A percentile compares a stretch with the other conserved stretches of the same genome.
Evolutionary conservation across 1,284 basidiomycete species (phyloP).

Genomic region (Papiliotrema nemorosa): DNA sequence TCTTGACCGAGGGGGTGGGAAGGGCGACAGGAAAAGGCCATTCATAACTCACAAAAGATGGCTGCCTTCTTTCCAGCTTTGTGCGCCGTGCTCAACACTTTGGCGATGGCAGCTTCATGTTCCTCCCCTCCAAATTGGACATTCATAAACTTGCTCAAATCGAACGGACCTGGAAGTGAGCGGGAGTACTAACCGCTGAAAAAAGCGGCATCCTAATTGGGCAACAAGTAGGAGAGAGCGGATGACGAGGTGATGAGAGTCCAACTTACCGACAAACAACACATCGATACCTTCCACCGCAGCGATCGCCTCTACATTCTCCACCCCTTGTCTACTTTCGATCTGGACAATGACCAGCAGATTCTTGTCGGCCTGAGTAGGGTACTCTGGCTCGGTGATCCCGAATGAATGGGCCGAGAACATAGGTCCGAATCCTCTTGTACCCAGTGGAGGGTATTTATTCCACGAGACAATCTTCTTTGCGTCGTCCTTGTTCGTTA

Average conservation of each 20-base stretch:
- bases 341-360: slow-evolving; percentile 65
- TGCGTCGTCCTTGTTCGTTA: slow-evolving; percentile 17
- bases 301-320: slow-evolving; percentile 63
- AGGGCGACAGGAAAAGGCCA: no score
- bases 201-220: no score
- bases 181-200: no score
- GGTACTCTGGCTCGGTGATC: slow-evolving; percentile 53
- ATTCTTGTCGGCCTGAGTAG: slow-evolving; percentile 57
- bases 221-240: no score
- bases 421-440: slow-evolving; percentile 34
- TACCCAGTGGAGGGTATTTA: slow-evolving; percentile 33
- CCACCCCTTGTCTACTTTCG: slow-evolving; percentile 60
- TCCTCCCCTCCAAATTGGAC: slow-evolving; percentile 29
- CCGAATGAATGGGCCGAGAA: slow-evolving; percentile 27
- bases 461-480: slow-evolving; percentile 23
- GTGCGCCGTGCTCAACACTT: slow-evolving; percentile 57
- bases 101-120: slow-evolving; percentile 59
- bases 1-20: no score
- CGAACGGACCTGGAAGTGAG: slow-evolving; percentile 53
- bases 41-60: slow-evolving; percentile 52
- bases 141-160: slow-evolving; percentile 54
- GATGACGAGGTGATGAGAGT: not conserved
- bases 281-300: slow-evolving; percentile 61
- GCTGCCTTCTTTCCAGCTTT: slow-evolving; percentile 58
- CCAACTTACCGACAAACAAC: slow-evolving; percentile 58